Evolutionary conservation across 495 filamentous ascomycete genomes (phyloP).

Genomic region (Trichoderma reesei): DNA sequence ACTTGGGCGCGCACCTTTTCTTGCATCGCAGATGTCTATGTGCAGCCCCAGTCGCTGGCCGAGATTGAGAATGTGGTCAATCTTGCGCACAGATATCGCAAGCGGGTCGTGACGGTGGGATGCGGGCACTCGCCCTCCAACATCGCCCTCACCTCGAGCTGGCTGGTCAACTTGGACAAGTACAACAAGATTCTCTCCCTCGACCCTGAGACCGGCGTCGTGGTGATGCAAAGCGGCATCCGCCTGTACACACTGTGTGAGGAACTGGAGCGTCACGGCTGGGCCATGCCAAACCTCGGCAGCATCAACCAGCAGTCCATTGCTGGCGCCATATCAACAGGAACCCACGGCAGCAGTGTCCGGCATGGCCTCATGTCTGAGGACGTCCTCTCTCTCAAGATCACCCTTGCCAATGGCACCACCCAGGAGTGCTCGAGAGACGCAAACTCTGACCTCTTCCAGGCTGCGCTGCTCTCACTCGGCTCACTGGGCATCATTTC

Average conservation of each 20-base stretch:
- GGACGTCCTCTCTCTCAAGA: constrained; percentile 56
- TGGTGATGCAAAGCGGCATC: constrained; percentile 81
- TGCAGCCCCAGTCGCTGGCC: constrained; percentile 63
- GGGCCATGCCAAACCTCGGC: constrained; percentile 80
- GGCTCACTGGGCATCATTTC: constrained; percentile 86
- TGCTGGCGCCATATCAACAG: constrained; percentile 84
- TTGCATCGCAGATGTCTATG: constrained; percentile 77
- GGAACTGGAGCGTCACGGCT: constrained; percentile 58
- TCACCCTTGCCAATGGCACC: constrained; percentile 77
- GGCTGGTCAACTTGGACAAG: constrained; percentile 88
- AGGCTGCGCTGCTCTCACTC: constrained; percentile 75
- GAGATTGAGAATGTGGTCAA: constrained; percentile 78
- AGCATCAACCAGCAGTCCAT: constrained; percentile 93
- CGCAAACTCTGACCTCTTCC: constrained; percentile 70
- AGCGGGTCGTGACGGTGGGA: constrained; percentile 70
- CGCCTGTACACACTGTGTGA: constrained; percentile 59
- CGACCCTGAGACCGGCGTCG: constrained; percentile 48
- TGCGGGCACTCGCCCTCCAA: constrained; percentile 87
- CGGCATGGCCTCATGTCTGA: constrained; percentile 76
- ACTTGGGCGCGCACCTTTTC: constrained; percentile 97
- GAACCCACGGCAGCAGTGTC: constrained; percentile 83
- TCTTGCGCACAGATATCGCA: constrained; percentile 70
- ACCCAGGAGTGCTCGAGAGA: constrained; percentile 61
- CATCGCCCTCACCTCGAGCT: constrained; percentile 85
- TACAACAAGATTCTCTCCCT: constrained; percentile 63